Base-by-base conservation (phyloP, 495 filamentous ascomycete genomes). In the Penicillium soppii region DNA sequence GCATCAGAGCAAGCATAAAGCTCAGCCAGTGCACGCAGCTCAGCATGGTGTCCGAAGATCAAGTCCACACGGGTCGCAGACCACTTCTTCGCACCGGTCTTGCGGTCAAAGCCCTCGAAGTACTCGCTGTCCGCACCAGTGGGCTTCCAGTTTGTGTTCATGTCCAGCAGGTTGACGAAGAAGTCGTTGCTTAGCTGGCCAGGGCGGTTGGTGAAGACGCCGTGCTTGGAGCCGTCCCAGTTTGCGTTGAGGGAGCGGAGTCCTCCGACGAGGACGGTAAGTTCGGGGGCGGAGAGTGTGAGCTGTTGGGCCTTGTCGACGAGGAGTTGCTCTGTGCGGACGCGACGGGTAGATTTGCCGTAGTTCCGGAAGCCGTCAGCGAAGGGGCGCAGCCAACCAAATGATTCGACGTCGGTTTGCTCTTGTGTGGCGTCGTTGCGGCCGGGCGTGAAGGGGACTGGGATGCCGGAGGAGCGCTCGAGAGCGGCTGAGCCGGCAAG, bases 341-440 rank as follows among this genome's bases (percentile, higher is more conserved):
- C 83, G 25, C 83, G 81, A 5, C 59, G 43, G 5, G 77, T 81
- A 7, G 77, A 80, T 40, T 73, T 69, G 60, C 85, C 84, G 57
- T 86, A 89, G 79, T 82, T 88, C 68, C 86, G 86, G 86, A 89
- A 89, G 17, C 83, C 85, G 56, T 89, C 86, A 44, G 73, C 74
- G 21, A 67, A 38, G 0, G 86, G 84, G 70, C 86, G 77, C 46
- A 89, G 78, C 62, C 82, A 70, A 26, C 53, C 51, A 70, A 87
- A 82, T 5, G 84, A 83, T 43, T 81, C 61, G 43, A 74, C 73
- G 47, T 89, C 84, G 12, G 85, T 88, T 53, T 87, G 70, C 55
- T 87, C 83, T 56, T 82, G 73, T 1, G 79, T 72, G 29, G 86
- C 85, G 42, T 78, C 75, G 27, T 53, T 72, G 53, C 75, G 73